These are phyloP conservation scores for Melastoma malabathricum DNA, from an alignment of 345 rosid species.

Conservation along the genomic window DNA sequence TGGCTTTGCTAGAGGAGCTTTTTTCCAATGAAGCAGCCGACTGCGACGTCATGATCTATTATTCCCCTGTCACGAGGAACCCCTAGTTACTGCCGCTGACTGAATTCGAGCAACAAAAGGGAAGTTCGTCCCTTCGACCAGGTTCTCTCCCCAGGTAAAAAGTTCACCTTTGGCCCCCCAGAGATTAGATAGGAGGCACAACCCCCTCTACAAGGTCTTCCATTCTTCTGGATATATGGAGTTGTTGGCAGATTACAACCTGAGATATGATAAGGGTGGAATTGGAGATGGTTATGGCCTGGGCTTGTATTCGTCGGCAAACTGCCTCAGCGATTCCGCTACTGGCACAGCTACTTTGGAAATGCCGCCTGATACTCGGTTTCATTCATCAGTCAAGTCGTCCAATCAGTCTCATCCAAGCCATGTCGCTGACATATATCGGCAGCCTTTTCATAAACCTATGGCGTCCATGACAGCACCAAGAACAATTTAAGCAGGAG, in stretches of 20 bases:
- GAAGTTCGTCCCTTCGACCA: constrained; percentile 29
- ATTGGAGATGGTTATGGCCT: constrained; percentile 7
- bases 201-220: constrained; percentile 33
- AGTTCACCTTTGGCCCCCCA: constrained; percentile 15
- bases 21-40: not conserved
- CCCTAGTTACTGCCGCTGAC: not conserved
- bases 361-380: constrained; percentile 16
- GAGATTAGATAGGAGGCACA: constrained; percentile 21
- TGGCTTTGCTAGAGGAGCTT: not conserved
- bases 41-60: not conserved
- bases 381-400: constrained; percentile 4
- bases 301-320: not conserved
- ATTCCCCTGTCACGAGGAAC: not conserved
- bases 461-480: not conserved
- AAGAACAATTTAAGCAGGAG: constrained; percentile 28
- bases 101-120: constrained; percentile 16
- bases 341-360: constrained; percentile 16
- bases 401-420: too few species aligned
- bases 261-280: constrained; percentile 15
- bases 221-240: constrained; percentile 31
- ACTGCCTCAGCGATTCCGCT: constrained; percentile 14
- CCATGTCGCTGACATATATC: too few species aligned
- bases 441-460: too few species aligned
- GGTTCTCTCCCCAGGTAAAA: constrained; percentile 18
- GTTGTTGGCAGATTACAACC: constrained; percentile 24